Percentiles rank a stretch among this genome's conserved stretches.
phyloP scores from a whole-genome alignment of 2,329 filamentous ascomycete genomes.

The Chrysoporthe puriensis region DNA sequence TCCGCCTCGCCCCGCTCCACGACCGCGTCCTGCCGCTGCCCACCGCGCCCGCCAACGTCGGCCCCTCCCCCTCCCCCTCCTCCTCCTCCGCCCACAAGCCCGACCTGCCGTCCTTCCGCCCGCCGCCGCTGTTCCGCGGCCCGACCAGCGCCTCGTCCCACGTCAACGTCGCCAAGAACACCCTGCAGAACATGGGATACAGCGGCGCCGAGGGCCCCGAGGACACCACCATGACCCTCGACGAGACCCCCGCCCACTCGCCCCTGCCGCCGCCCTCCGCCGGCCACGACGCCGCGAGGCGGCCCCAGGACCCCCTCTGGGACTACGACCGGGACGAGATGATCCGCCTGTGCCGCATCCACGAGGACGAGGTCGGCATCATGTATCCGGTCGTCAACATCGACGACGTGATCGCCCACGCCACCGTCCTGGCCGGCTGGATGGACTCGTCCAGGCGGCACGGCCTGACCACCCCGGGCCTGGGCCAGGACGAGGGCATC shows the following conservation, averaged over 20 bases:
- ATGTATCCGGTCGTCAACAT: constrained; percentile 90
- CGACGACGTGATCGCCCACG: constrained; percentile 70
- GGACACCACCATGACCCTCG: constrained; percentile 58
- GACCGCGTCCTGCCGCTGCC: constrained; percentile 45
- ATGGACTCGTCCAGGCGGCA: constrained; percentile 59
- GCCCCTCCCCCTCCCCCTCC: constrained; percentile 47
- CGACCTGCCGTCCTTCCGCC: constrained; percentile 52
- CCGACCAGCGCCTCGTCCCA: constrained; percentile 86
- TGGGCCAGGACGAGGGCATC: constrained; percentile 41
- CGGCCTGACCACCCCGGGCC: constrained; percentile 36
- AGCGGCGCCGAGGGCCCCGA: constrained; percentile 62
- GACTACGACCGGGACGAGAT: constrained; percentile 78
- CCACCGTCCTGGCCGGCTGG: constrained; percentile 70
- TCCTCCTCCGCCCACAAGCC: constrained; percentile 49
- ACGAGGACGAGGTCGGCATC: constrained; percentile 87
- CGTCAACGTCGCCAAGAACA: constrained; percentile 83
- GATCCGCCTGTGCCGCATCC: constrained; percentile 74
- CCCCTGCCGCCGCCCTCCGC: constrained; percentile 36
- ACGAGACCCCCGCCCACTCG: constrained; percentile 39
- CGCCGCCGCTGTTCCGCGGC: constrained; percentile 73
- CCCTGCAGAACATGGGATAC: constrained; percentile 88
- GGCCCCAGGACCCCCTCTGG: constrained; percentile 74
- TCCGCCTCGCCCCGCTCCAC: constrained; percentile 49
- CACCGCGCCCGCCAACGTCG: constrained; percentile 39
- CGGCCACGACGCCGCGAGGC: constrained; percentile 22